Percentiles rank a stretch among this genome's conserved stretches.
phyloP scores from a whole-genome alignment of 2,329 filamentous ascomycete species.

The Trichoderma asperellum region DNA sequence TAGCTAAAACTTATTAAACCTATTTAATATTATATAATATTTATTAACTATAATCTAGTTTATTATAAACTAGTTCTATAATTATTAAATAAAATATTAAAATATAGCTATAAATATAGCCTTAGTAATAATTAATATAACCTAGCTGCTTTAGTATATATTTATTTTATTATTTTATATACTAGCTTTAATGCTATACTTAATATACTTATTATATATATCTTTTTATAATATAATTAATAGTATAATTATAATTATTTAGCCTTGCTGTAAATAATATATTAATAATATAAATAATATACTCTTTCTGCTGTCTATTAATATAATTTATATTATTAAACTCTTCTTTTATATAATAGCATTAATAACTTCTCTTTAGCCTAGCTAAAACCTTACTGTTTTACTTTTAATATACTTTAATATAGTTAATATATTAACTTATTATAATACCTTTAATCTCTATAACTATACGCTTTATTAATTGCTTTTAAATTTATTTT shows the following conservation, averaged over 20 bases:
- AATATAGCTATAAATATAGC: too few species aligned
- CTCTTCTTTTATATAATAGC: neutral
- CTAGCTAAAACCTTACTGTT: neutral
- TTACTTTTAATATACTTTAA: too few species aligned
- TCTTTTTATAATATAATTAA: constrained; percentile 22
- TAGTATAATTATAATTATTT: constrained; percentile 20
- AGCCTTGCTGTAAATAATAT: neutral
- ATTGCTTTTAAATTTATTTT: neutral
- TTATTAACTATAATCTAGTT: neutral
- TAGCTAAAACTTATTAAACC: neutral
- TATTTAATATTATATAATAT: neutral
- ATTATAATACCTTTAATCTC: neutral
- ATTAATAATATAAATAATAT: neutral
- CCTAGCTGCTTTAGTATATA: neutral
- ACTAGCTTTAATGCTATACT: constrained; percentile 15
- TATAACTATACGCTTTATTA: neutral
- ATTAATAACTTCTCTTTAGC: neutral
- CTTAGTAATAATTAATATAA: neutral
- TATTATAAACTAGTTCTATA: neutral
- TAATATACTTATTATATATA: constrained; percentile 23
- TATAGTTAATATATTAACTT: neutral
- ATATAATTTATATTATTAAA: neutral
- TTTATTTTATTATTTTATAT: constrained; percentile 9
- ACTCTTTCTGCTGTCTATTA: neutral
- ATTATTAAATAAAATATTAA: neutral